Base-by-base conservation (phyloP, 148 eudicot species). In the Fagopyrum esculentum region DNA sequence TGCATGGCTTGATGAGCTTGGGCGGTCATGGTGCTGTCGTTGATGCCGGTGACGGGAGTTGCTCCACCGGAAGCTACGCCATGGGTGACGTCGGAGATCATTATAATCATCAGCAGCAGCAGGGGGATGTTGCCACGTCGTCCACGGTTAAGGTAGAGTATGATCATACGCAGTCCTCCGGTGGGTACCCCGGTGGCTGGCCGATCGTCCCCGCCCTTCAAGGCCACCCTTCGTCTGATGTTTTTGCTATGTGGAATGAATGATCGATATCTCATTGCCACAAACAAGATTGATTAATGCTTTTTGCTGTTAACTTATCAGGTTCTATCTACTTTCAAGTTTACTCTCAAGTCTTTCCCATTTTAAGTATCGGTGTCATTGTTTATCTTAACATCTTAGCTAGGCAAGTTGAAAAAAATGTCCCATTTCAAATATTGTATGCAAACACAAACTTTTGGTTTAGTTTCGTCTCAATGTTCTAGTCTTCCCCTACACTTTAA, bases 1-100 rank as follows among this genome's bases (percentile, higher is more conserved):
- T 90, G 16, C 96, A 95, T 29, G 97, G 98, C 76, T 56, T 95
- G 72, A 87, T 92, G 96, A 80, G 78, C 77, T 76, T 85, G 89
- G 91, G 89, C 1, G 77, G 15, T 49, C 52, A 49, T 49, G 85
- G 10, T 74, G 87, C 45, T 51, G 84, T 68, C 1, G 57, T 74
- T 5, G 89, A 82, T 1, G 80, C 87, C 81, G 93, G 75, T 44
- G 81, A 80, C 55, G 93, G 89, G 19, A 86, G 88, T 69, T 80
- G 64, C 71, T 66, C 91, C 2, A 82, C 88, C 82, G 97, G 84
- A 57, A 84, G 90, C 66, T 89, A 82, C 16, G 83, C 83, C 30
- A 87, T 83, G 48, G 90, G 81, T 59, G 71, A 2, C 6, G 45
- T 6, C 1, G 69, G 69, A 59, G 44, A 64, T 10, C 70, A 56